Evolutionary conservation across 148 eudicot species (phyloP).

Genomic region (Dianthus caryophyllus): DNA sequence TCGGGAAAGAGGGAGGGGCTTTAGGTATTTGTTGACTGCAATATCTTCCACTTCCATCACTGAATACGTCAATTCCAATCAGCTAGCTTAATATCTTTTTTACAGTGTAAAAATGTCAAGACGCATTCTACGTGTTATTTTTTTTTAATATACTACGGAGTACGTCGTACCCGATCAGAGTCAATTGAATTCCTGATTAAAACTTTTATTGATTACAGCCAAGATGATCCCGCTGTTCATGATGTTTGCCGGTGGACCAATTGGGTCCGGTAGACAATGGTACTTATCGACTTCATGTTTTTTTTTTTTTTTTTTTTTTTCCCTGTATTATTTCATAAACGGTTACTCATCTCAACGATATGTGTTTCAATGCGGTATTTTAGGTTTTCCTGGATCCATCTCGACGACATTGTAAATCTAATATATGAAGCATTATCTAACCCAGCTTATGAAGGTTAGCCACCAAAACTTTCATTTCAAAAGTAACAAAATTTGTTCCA

Average conservation of each 20-base stretch:
- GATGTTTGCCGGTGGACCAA: conserved; percentile 99
- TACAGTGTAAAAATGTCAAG: background rate
- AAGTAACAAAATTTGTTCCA: background rate
- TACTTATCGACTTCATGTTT: conserved; percentile 22
- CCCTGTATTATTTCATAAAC: background rate
- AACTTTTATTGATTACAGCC: conserved; percentile 45
- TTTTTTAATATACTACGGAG: background rate
- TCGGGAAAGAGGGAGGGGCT: conserved; percentile 99
- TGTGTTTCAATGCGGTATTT: conserved; percentile 5
- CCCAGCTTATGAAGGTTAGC: conserved; percentile 74
- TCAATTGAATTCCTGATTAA: background rate
- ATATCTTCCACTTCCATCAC: conserved; percentile 10
- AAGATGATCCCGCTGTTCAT: conserved; percentile 95
- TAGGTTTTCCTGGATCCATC: conserved; percentile 99
- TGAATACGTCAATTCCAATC: background rate
- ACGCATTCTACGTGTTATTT: background rate
- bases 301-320: background rate
- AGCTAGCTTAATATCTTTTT: background rate
- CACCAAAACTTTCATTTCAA: background rate
- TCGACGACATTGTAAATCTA: conserved; percentile 87
- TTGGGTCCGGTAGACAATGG: conserved; percentile 98
- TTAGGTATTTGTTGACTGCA: conserved; percentile 43
- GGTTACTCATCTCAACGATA: background rate
- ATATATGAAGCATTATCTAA: conserved; percentile 81
- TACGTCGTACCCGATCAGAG: background rate